Evolutionary conservation across 345 rosid species (phyloP).

Genomic region (Gossypium stocksii): DNA sequence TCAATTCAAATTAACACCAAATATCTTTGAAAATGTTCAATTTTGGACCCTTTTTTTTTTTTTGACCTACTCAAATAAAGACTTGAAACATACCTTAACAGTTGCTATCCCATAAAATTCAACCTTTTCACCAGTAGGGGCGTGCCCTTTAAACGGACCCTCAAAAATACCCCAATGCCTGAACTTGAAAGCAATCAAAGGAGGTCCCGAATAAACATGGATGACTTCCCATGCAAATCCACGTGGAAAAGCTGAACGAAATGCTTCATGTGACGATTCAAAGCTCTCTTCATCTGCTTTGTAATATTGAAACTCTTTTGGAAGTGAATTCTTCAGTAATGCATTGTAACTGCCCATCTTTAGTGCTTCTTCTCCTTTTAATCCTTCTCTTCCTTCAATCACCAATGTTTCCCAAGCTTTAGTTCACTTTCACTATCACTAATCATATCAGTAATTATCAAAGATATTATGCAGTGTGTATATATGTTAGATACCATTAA

Average conservation of each 20-base stretch:
- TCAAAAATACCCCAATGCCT: constrained; percentile 90
- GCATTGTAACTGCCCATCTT: constrained; percentile 70
- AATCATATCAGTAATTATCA: not conserved
- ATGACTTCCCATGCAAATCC: constrained; percentile 89
- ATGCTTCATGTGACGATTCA: constrained; percentile 68
- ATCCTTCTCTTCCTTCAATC: constrained; percentile 59
- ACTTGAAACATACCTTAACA: constrained; percentile 44
- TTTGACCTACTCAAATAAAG: no score
- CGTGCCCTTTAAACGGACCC: constrained; percentile 67
- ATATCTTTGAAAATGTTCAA: no score
- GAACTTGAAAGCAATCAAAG: constrained; percentile 65
- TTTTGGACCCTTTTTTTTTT: no score
- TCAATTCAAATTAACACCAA: no score
- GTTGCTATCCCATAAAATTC: constrained; percentile 61
- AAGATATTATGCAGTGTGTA: no score
- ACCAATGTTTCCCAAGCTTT: not conserved
- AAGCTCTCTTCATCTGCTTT: constrained; percentile 69
- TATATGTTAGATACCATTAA: constrained; percentile 44
- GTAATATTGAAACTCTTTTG: constrained; percentile 53
- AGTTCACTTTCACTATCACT: not conserved
- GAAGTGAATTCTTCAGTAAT: constrained; percentile 50
- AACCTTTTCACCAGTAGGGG: constrained; percentile 61
- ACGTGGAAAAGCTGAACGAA: constrained; percentile 58
- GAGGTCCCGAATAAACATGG: constrained; percentile 69
- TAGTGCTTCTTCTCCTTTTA: constrained; percentile 62